Conservation (phyloP, 2,329 filamentous ascomycete species). For the Hypoxylon sp. region DNA sequence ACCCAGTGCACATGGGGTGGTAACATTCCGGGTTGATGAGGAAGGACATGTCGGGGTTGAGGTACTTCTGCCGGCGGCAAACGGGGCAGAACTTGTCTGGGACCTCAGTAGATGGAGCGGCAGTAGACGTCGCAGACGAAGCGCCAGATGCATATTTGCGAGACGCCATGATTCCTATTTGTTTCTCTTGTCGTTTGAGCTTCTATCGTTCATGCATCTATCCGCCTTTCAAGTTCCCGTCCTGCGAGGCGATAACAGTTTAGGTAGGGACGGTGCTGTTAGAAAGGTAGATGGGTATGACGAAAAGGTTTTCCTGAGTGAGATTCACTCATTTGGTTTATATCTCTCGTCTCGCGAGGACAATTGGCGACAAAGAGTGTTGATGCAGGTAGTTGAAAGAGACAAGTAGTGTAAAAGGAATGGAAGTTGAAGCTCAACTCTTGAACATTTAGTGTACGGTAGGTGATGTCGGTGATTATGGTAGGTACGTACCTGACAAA, state of each 20-base stretch:
- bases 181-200: neutral
- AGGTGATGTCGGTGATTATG: constrained; percentile 1
- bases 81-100: constrained; percentile 88
- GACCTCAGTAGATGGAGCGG: constrained; percentile 49
- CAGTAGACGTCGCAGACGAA: constrained; percentile 39
- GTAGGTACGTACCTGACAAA: constrained; percentile 14
- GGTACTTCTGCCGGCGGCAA: constrained; percentile 96
- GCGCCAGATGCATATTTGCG: constrained; percentile 52
- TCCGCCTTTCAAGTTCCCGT: constrained; percentile 1
- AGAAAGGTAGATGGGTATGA: constrained; percentile 21
- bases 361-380: neutral
- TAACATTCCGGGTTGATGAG: constrained; percentile 99
- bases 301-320: constrained; percentile 5
- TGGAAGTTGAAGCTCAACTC: constrained; percentile 13
- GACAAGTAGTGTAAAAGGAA: constrained; percentile 9
- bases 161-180: constrained; percentile 54
- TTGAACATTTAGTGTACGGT: constrained; percentile 2
- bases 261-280: constrained; percentile 6
- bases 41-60: constrained; percentile 94
- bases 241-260: constrained; percentile 1
- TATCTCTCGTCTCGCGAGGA: constrained; percentile 5
- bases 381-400: neutral
- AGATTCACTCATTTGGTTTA: constrained; percentile 24
- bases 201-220: neutral
- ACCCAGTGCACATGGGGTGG: constrained; percentile 98